A percentile compares a stretch with the other conserved stretches of the same genome.
phyloP scores from a whole-genome alignment of 2,329 filamentous ascomycete species.

The Aspergillus jensenii region DNA sequence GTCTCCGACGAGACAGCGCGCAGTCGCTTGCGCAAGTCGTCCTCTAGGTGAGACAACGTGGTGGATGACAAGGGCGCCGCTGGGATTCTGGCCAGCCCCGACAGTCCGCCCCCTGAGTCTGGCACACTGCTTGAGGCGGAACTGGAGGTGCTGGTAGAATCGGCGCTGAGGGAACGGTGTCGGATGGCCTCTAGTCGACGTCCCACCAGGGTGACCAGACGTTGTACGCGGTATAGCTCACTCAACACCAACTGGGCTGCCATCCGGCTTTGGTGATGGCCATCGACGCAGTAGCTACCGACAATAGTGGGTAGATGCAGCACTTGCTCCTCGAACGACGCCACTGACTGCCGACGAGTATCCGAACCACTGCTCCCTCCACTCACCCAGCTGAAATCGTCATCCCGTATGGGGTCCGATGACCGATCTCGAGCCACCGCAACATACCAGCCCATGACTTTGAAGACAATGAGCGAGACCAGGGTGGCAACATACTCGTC shows the following conservation, averaged over 20 bases:
- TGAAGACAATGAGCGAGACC: neutral
- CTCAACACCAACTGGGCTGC: conserved; percentile 3
- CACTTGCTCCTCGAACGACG: conserved; percentile 1
- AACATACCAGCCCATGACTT: neutral
- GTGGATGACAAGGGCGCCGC: neutral
- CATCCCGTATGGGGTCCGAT: neutral
- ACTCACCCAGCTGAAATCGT: neutral
- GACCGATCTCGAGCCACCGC: conserved; percentile 1
- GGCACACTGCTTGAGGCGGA: neutral
- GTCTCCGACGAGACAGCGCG: neutral
- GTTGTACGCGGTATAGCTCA: conserved; percentile 5
- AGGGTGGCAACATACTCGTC: neutral
- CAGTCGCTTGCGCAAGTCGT: neutral
- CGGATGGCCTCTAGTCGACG: neutral
- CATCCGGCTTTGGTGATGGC: conserved; percentile 2
- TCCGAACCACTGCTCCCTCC: neutral
- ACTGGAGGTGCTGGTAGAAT: neutral
- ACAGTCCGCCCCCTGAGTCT: neutral
- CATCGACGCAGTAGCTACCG: neutral
- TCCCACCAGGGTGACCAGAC: neutral
- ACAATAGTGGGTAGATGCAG: neutral
- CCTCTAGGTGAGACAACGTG: neutral
- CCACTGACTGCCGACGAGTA: neutral
- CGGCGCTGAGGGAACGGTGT: neutral
- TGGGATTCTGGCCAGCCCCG: neutral